Percentiles rank a stretch among this genome's conserved stretches.
Conservation (phyloP, 148 eudicot species). For the Camellia sinensis region DNA sequence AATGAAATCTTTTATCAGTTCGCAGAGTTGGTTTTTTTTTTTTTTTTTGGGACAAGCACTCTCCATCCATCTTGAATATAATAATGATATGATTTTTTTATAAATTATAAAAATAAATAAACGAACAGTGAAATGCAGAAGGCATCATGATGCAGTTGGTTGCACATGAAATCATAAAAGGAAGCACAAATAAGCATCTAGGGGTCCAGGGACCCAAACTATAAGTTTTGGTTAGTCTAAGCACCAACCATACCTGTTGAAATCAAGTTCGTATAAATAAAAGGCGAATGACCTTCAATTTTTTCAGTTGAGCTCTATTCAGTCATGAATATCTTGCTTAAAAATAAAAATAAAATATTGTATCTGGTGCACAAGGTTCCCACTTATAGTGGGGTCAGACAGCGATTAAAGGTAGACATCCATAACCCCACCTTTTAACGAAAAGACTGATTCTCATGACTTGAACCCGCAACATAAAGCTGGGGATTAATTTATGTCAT, state of each 20-base stretch:
- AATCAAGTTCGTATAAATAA: background rate
- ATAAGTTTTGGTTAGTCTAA: background rate
- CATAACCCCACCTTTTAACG: too few species aligned
- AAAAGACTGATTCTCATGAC: too few species aligned
- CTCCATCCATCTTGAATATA: background rate
- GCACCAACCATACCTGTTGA: background rate
- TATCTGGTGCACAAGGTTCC: too few species aligned
- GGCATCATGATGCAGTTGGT: background rate
- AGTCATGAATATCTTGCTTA: too few species aligned
- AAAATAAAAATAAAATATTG: too few species aligned
- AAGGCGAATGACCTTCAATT: too few species aligned
- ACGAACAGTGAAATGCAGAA: background rate
- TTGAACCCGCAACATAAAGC: too few species aligned
- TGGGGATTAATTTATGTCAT: too few species aligned
- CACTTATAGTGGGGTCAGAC: too few species aligned
- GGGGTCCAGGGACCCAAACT: background rate
- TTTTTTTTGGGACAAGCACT: too few species aligned
- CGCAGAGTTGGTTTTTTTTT: background rate
- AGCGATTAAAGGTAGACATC: too few species aligned
- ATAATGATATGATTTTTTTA: background rate
- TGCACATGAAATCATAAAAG: background rate
- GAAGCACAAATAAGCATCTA: background rate
- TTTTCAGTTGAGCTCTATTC: too few species aligned
- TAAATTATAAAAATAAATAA: background rate
- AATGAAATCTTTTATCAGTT: conserved; percentile 16